Evolutionary conservation across 2,329 filamentous ascomycete genomes (phyloP), one percentile per base, ranked within the genome.

Genomic region (Phialocephala sp.): DNA sequence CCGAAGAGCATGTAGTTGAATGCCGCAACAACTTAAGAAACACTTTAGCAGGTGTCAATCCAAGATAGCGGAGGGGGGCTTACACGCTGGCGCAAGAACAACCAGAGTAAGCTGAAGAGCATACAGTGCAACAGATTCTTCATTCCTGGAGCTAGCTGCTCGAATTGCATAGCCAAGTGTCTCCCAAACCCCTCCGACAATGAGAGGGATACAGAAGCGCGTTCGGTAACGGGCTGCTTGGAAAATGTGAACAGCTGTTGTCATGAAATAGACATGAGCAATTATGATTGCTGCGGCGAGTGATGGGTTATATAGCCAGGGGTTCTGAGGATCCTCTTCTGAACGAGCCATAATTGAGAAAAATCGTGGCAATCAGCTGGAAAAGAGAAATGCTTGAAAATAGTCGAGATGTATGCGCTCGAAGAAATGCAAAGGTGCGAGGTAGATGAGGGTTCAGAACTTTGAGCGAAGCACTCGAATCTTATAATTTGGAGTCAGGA

Each of bases 141-240:
- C 55, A 35, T 56, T 59, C 32, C 32, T 37, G 5, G 62, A 11
- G 15, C 62, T 22, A 12, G 45, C 62, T 52, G 56, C 41, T 22
- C 62, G 41, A 41, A 59, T 52, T 4, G 39, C 41, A 32, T 64
- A 64, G 3, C 62, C 55, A 4, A 59, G 22, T 18, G 56, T 59
- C 82, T 47, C 76, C 83, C 82, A 80, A 2, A 79, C 14, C 0
- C 79, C 80, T 0, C 83, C 83, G 1, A 82, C 66, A 18, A 81
- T 67, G 61, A 85, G 80, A 0, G 79, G 76, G 0, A 79, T 74
- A 65, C 82, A 83, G 68, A 83, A 78, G 47, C 70, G 71, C 8
- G 72, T 68, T 60, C 71, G 66, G 2, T 69, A 69, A 36, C 63
- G 68, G 50, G 65, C 68, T 41, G 76, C 65, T 36, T 73, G 74